phyloP scores from a whole-genome alignment of 1,284 basidiomycete species.

The Leccinum pseudoinsigne region DNA sequence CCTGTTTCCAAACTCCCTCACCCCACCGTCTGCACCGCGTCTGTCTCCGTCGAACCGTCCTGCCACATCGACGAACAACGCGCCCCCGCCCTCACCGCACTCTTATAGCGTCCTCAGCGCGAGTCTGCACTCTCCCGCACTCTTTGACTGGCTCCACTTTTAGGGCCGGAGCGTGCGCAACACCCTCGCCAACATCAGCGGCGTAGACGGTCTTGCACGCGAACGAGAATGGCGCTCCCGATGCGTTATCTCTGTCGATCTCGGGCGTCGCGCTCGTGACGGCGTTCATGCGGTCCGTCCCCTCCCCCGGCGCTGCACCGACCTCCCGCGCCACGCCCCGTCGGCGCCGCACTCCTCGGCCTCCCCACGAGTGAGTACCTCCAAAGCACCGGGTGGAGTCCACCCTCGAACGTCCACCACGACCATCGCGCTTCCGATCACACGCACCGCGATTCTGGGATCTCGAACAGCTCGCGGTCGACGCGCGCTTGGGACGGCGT shows the following conservation, averaged over 20 bases:
- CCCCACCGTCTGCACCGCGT: slow-evolving; percentile 34
- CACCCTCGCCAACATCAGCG: slow-evolving; percentile 72
- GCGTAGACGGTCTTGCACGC: slow-evolving; percentile 73
- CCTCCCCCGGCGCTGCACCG: slow-evolving; percentile 41
- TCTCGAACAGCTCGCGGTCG: slow-evolving; percentile 25
- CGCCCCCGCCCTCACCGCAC: slow-evolving; percentile 9
- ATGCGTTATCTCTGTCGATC: slow-evolving; percentile 76
- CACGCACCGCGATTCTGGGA: slow-evolving; percentile 19
- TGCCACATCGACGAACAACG: slow-evolving; percentile 13
- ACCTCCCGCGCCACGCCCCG: slow-evolving; percentile 54
- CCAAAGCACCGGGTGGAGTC: too few species aligned
- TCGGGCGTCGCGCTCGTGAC: slow-evolving; percentile 67
- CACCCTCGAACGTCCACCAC: background rate
- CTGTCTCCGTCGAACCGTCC: slow-evolving; percentile 28
- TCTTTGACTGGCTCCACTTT: slow-evolving; percentile 83
- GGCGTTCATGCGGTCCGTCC: slow-evolving; percentile 71
- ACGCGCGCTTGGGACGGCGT: slow-evolving; percentile 35
- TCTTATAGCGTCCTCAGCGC: slow-evolving; percentile 28
- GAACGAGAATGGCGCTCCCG: slow-evolving; percentile 79
- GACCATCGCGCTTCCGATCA: slow-evolving; percentile 1
- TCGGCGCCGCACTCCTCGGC: too few species aligned
- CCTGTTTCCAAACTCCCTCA: slow-evolving; percentile 38
- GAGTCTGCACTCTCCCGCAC: slow-evolving; percentile 61
- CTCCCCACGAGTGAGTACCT: too few species aligned
- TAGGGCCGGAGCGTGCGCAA: slow-evolving; percentile 76